phyloP scores from a whole-genome alignment of 1,139 yeast genomes.

The Lodderomyces metapsilosis region DNA sequence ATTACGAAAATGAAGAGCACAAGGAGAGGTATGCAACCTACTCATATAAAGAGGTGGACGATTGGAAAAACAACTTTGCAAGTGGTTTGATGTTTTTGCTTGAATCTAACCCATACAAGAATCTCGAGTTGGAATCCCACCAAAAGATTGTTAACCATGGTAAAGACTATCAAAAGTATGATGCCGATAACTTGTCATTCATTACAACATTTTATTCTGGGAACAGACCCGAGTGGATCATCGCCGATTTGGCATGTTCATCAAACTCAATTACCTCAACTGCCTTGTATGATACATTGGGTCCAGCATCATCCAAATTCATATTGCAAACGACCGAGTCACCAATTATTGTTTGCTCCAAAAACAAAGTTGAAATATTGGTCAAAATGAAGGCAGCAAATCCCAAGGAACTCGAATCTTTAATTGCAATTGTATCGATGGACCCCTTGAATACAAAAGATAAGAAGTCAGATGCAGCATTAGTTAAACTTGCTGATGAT shows the following conservation, averaged over 20 bases:
- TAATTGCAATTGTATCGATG: slow-evolving; percentile 36
- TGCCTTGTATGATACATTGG: slow-evolving; percentile 42
- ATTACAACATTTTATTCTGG: slow-evolving; percentile 34
- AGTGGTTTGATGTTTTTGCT: slow-evolving; percentile 33
- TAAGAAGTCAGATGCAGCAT: slow-evolving; percentile 15
- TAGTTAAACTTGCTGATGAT: slow-evolving; percentile 22
- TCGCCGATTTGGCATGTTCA: slow-evolving; percentile 38
- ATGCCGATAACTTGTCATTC: slow-evolving; percentile 28
- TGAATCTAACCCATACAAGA: slow-evolving; percentile 27
- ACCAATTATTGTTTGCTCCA: slow-evolving; percentile 35
- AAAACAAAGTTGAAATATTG: slow-evolving; percentile 26
- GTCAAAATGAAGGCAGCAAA: slow-evolving; percentile 25
- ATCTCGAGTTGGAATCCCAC: slow-evolving; percentile 22
- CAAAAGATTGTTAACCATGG: slow-evolving; percentile 28
- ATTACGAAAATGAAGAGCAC: slow-evolving; percentile 24
- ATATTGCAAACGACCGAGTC: slow-evolving; percentile 35
- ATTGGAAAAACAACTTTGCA: slow-evolving; percentile 26
- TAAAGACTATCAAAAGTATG: slow-evolving; percentile 20
- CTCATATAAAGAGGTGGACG: slow-evolving; percentile 22
- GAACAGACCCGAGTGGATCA: slow-evolving; percentile 39
- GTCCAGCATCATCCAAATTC: slow-evolving; percentile 33
- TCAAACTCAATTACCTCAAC: slow-evolving; percentile 37
- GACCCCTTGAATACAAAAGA: slow-evolving; percentile 24
- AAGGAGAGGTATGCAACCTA: slow-evolving; percentile 19
- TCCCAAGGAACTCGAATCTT: slow-evolving; percentile 25